phyloP scores from a whole-genome alignment of 257 asterid genomes.

The Petunia axillaris region DNA sequence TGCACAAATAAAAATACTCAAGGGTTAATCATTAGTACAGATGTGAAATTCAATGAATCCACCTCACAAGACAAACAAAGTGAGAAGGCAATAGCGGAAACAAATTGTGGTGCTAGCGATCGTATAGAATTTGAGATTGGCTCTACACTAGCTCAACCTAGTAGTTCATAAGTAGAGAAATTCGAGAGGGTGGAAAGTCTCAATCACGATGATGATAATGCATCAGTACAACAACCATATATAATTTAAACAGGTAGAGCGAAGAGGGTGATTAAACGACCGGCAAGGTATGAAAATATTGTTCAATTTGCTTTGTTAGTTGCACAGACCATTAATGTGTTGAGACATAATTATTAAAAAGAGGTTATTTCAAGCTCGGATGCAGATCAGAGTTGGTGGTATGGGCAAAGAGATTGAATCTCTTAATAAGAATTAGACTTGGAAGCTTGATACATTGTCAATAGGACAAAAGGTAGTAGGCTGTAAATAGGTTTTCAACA shows the following conservation, averaged over 20 bases:
- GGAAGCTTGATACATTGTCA: too few species aligned
- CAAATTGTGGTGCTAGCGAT: background rate
- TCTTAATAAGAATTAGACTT: too few species aligned
- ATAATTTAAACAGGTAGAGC: background rate
- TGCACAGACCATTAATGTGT: background rate
- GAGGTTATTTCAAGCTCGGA: background rate
- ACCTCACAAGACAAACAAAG: background rate
- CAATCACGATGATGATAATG: background rate
- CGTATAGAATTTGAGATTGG: too few species aligned
- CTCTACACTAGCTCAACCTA: background rate
- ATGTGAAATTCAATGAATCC: constrained; percentile 13
- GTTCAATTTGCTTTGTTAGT: background rate
- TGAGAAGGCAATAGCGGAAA: background rate
- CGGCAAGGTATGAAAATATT: background rate
- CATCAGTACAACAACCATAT: background rate
- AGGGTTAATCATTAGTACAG: background rate
- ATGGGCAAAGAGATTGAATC: constrained; percentile 10
- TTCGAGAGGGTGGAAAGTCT: too few species aligned
- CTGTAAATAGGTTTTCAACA: too few species aligned
- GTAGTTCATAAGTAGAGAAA: background rate
- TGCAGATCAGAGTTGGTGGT: background rate
- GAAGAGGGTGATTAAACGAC: background rate
- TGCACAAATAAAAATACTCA: background rate
- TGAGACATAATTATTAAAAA: too few species aligned
- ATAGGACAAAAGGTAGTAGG: too few species aligned